These are phyloP conservation scores for Saccharomyces pastorianus DNA, from an alignment of 1,139 yeast species.

Conservation along the genomic window DNA sequence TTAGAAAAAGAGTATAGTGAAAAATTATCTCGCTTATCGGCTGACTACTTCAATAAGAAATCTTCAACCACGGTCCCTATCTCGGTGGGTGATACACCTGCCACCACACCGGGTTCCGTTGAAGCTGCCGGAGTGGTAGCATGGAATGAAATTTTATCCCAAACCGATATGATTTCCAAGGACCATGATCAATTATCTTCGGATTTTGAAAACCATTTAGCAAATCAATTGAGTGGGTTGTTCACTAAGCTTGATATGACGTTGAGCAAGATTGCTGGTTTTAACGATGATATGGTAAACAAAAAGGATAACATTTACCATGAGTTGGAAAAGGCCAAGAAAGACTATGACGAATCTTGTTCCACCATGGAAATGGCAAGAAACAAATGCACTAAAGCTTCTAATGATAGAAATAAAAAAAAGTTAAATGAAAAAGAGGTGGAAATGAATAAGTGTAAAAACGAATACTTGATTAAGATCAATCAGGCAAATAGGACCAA, in stretches of 20 bases:
- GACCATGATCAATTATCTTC: conserved; percentile 56
- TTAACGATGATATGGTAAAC: conserved; percentile 49
- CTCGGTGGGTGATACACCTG: conserved; percentile 87
- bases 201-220: conserved; percentile 54
- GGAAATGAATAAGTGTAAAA: conserved; percentile 83
- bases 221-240: conserved; percentile 53
- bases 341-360: conserved; percentile 71
- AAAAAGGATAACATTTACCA: conserved; percentile 56
- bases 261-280: conserved; percentile 47
- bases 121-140: conserved; percentile 90
- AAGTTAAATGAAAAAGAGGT: conserved; percentile 55
- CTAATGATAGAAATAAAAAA: conserved; percentile 50
- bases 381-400: conserved; percentile 49
- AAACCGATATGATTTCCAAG: conserved; percentile 72
- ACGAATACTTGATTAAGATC: conserved; percentile 70
- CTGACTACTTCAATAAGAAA: conserved; percentile 69
- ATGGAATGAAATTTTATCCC: conserved; percentile 83
- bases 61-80: conserved; percentile 58
- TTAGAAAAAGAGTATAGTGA: conserved; percentile 79
- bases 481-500: conserved; percentile 83
- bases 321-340: conserved; percentile 65
- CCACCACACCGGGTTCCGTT: conserved; percentile 87
- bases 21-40: conserved; percentile 55
- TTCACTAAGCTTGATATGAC: conserved; percentile 48
- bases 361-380: conserved; percentile 74